phyloP scores from a whole-genome alignment of 2,329 filamentous ascomycete genomes.

The Teratosphaeria zuluensis region DNA sequence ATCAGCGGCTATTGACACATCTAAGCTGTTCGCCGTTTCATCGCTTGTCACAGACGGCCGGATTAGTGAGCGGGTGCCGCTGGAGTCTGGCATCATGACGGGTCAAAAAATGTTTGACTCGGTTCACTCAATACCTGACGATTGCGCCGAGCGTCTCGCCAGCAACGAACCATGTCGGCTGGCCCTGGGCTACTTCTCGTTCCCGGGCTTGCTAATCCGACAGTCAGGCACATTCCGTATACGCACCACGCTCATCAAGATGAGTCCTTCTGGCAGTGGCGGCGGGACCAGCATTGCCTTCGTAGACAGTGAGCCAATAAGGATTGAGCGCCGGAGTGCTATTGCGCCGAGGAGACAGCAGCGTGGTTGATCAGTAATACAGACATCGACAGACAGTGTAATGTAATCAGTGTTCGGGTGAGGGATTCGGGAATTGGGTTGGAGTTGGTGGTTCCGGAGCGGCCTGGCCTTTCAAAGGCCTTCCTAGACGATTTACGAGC shows the following conservation, averaged over 20 bases:
- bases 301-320: slow-evolving; percentile 23
- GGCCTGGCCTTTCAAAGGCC: neutral
- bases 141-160: slow-evolving; percentile 16
- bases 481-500: neutral
- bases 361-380: neutral
- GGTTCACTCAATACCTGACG: slow-evolving; percentile 19
- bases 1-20: slow-evolving; percentile 18
- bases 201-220: slow-evolving; percentile 22
- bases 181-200: slow-evolving; percentile 23
- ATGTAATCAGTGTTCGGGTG: neutral
- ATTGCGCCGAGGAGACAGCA: slow-evolving; percentile 3
- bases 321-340: slow-evolving; percentile 14
- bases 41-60: slow-evolving; percentile 20
- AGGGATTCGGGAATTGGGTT: neutral
- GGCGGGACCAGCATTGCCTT: slow-evolving; percentile 13
- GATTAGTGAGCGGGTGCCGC: slow-evolving; percentile 18
- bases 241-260: slow-evolving; percentile 21
- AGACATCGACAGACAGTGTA: neutral
- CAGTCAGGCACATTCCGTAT: slow-evolving; percentile 23
- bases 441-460: neutral
- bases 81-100: slow-evolving; percentile 20
- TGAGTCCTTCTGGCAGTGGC: slow-evolving; percentile 12
- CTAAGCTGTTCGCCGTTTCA: slow-evolving; percentile 19
- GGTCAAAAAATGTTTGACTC: slow-evolving; percentile 26
- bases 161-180: slow-evolving; percentile 20